Base-by-base conservation (phyloP, 805 yeast genomes). In the Jamesozyma jinghongensis region DNA sequence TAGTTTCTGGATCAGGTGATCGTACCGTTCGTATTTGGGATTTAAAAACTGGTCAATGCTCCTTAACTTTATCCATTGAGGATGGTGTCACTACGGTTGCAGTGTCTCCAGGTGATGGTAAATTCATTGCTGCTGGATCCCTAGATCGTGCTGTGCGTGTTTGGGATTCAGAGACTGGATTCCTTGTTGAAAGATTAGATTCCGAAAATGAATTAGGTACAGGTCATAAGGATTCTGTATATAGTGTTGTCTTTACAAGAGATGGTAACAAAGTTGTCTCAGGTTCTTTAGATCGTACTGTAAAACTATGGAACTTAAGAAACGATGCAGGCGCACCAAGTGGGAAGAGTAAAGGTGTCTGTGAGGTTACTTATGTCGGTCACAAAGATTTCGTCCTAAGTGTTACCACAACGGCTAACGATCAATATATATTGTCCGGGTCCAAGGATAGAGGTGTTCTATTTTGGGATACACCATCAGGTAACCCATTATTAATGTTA, bases 1-100 rank as follows among this genome's bases (percentile, higher is more conserved):
- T 90, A 52, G 96, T 90, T 26, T 81, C 94, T 18, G 98, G 98
- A 30, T 81, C 94, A 14, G 98, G 98, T 42, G 98, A 90, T 66
- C 77, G 95, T 54, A 86, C 96, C 14, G 97, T 90, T 32, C 76
- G 96, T 61, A 83, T 92, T 57, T 90, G 98, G 98, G 96, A 90
- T 64, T 74, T 88, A 58, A 54, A 84, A 52, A 74, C 86, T 33
- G 92, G 95, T 19, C 88, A 85, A 66, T 85, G 95, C 61, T 78
- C 86, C 19, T 71, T 87, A 57, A 87, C 95, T 34, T 71, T 90
- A 50, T 77, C 87, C n/a, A 88, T 90, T 54, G 97, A 90, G 65
- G 97, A 90, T 62, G 97, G 98, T 53, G 97, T 90, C 40, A 90
- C 98, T 39, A 90, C 98, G 0, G 97, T 90, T 36, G 95, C 97